Evolutionary conservation across 2,329 filamentous ascomycete genomes (phyloP), one percentile per base, ranked within the genome.

Genomic region (Colletotrichum sojae): DNA sequence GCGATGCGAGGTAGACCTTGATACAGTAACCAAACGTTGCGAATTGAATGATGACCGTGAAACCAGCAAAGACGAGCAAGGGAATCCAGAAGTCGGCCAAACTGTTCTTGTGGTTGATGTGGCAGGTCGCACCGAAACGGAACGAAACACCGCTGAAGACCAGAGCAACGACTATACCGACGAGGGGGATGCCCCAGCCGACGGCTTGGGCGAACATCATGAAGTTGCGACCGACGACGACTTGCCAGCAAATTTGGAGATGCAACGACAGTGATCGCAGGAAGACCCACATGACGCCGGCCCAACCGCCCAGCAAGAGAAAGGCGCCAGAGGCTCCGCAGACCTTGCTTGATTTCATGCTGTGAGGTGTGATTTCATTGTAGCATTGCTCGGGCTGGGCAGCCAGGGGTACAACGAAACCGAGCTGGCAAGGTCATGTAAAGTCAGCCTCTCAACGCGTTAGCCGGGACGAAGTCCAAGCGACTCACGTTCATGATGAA

Each of bases 171-270:
- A 91, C 86, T 71, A 97, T 88, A 43, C 94, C 93, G 20, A 94
- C 81, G 25, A 91, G 86, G 2, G 95, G 94, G 53, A 98, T 86
- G 18, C 92, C 92, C 93, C 95, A 98, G 71, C 96, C 96, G 9
- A 91, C 83, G 16, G 88, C 86, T 76, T 97, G 90, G 3, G 95
- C 91, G 72, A 89, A 88, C 84, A 94, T 94, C 90, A 98, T 98
- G 81, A 98, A 98, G 75, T 88, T 92, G 52, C 90, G 89, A 46
- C 96, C 96, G 4, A 97, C 93, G 8, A 95, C 90, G 40, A 97
- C 87, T 79, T 98, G 94, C 96, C 96, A 99, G 84, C 95, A 98
- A 72, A 99, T 98, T 80, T 98, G 96, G 27, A 99, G 89, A 80
- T 99, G 96, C 75, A 99, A 91, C 5, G 94, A 97, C 40, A 98